Base-by-base conservation (phyloP, 257 asterid genomes). In the Ballota nigra region DNA sequence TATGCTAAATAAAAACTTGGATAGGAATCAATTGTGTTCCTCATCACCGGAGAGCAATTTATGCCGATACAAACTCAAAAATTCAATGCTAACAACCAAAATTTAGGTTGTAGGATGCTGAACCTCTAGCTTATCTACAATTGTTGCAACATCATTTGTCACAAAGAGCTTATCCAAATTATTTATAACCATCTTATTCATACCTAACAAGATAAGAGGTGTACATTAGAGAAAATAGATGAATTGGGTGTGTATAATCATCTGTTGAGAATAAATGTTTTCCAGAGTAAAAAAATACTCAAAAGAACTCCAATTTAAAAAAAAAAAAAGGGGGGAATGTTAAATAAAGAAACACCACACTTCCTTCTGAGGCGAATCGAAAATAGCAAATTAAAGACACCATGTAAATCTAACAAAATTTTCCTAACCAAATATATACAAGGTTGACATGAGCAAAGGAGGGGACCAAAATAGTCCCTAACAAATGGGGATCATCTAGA, bases 81-180 rank as follows among this genome's bases (percentile, higher is more conserved):
- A n/a, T n/a, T n/a, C n/a, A n/a, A n/a, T n/a, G 99, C 99, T 65
- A 95, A 77, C n/a, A 70, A 95, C 98, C 89, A 95, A 82, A 71
- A 95, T 68, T 85, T 95, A 92, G 67, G 99, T 98, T 5, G 99
- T 98, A 70, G 98, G 99, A 66, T 95, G 99, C 88, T 95, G 99
- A 80, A 95, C 92, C 84, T 92, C 99, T 58, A 95, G 96, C 73
- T 95, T 96, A 80, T 86, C 92, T 43, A 92, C 96, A 47, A 95
- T 95, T 13, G 98, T 95, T 10, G 87, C 98, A 63, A 98, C 99
- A 81, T 95, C 99, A 79, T 95, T 95, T 29, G 99, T 95, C 65
- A 95, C 78, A 64, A 95, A 92, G 20, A 92, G 94, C 85, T 95
- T 95, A 77, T 95, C 98, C 81, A 95, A 77, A 84, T 95, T 98